Evolutionary conservation across 192 early-diverging fungal genomes (phyloP), one percentile per base, ranked within the genome.

Genomic region (Dissophora globulifera): DNA sequence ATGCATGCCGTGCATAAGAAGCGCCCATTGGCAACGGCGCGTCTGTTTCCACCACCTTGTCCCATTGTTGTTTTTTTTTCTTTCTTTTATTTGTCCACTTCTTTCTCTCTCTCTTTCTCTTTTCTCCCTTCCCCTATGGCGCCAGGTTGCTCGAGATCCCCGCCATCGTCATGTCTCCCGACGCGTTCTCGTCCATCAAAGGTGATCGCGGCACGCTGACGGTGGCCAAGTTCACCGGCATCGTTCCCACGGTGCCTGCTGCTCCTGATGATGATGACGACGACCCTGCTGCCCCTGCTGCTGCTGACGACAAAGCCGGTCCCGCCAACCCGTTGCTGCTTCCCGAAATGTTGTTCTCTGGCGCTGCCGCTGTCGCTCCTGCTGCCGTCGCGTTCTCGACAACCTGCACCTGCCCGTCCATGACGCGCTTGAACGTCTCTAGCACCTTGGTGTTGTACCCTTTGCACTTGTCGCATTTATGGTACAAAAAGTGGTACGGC

Each of bases 401-500:
- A 13, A 52, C 51, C 41, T 79, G 61, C 1, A 59, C 60, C 22
- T 71, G 58, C 0, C 67, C 76, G 53, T 70, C 62, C 15, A 45
- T 23, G 2, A 66, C 67, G 3, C 67, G 57, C 27, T 67, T 59
- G 52, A 76, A 76, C 17, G 92, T 95, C 38, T 85, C 78, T 27
- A 95, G 66, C 1, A 94, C 89, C 51, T 91, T 91, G 2, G 95
- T 99, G 69, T 97, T 99, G 78, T 93, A 99, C n/a, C 93, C 91
- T 26, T 70, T 57, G 76, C 97, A 99, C 26, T 82, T 71, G 5
- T 78, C 71, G 81, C 97, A 99, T 67, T 95, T 97, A 83, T 99
- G 97, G 69, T 99, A 98, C 7, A 99, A 54, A 79, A 98, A 99
- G 62, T 99, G 95, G 81, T 91, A 98, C 67, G 91, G 93, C 13